Percentiles rank a stretch among this genome's conserved stretches.
These are phyloP conservation scores for Aspergillus felis DNA, from an alignment of 2,329 filamentous ascomycete genomes.

Conservation along the genomic window DNA sequence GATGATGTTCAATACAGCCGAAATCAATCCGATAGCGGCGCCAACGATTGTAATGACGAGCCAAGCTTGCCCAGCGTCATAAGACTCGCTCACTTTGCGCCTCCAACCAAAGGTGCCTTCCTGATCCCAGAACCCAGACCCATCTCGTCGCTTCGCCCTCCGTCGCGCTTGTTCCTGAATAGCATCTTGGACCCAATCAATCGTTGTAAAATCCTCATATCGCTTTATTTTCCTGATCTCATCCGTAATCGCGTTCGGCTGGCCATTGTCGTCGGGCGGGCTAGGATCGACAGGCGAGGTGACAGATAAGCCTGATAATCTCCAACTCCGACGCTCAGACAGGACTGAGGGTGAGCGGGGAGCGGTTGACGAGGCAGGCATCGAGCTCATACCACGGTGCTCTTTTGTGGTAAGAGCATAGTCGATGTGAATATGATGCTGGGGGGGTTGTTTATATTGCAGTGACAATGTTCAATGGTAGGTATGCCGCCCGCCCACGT, in stretches of 20 bases:
- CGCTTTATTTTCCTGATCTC: constrained; percentile 97
- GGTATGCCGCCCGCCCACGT: constrained; percentile 15
- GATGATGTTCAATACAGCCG: constrained; percentile 87
- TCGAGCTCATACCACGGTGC: constrained; percentile 41
- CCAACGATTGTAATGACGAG: constrained; percentile 92
- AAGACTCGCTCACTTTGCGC: constrained; percentile 75
- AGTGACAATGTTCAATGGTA: constrained; percentile 2
- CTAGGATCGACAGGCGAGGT: constrained; percentile 51
- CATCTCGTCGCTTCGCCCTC: constrained; percentile 68
- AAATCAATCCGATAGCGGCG: constrained; percentile 87
- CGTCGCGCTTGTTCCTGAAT: constrained; percentile 82
- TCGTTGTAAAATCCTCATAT: constrained; percentile 97
- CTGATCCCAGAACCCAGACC: constrained; percentile 67
- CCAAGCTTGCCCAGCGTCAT: constrained; percentile 96
- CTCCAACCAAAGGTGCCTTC: constrained; percentile 71
- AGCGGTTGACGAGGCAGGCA: constrained; percentile 31
- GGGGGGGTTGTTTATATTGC: not conserved
- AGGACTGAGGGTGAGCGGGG: constrained; percentile 27
- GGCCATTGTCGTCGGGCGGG: constrained; percentile 53
- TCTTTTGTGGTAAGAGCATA: constrained; percentile 25
- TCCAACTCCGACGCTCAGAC: constrained; percentile 30
- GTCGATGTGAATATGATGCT: constrained; percentile 12
- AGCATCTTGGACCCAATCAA: constrained; percentile 98
- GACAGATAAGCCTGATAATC: constrained; percentile 53
- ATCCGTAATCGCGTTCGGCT: constrained; percentile 73